Evolutionary conservation across 306 rosid genomes (phyloP), one percentile per base, ranked within the genome.

Genomic region (Vicia sativa): DNA sequence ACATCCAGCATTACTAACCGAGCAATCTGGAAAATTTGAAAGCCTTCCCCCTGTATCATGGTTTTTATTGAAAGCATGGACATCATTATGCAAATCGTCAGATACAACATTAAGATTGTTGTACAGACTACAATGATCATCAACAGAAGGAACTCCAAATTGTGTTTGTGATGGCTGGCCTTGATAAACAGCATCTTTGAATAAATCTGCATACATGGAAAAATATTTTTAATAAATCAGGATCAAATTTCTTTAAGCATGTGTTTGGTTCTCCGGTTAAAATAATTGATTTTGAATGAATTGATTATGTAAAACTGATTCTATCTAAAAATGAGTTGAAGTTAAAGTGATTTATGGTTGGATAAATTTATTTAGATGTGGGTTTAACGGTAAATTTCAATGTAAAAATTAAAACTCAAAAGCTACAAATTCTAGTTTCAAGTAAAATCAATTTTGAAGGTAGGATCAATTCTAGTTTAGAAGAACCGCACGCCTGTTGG

Each of bases 111-210:
- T 84, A 15, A 73, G 64, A 52, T 81, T 67, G 29, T 76, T 81
- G 46, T 62, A 75, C 55, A 73, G 75, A 67, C 77, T 60, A 65
- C 76, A 74, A 11, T 29, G 70, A 41, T 50, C 54, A 59, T 72
- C 73, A 11, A 85, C 67, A 43, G 72, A 76, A 71, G 87, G 90
- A 76, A 76, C 28, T 11, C 28, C 45, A 8, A 69, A 69, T 7
- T 64, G 87, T 4, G 70, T 68, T 34, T 65, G 67, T 9, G 86
- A 77, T 59, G 81, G 73, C 55, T 73, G 67, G 53, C 77, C 81
- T 53, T 73, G 86, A 2, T 85, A 79, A 79, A 83, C 38, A 14
- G 73, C 86, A 13, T 84, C 86, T 55, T 60, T 78, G 65, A 75
- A 80, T 77, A 83, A 75, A 28, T 72, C 96, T 93, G 86, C 78